These are phyloP conservation scores for Macrophomina phaseolina DNA, from an alignment of 2,329 filamentous ascomycete species.

Conservation along the genomic window DNA sequence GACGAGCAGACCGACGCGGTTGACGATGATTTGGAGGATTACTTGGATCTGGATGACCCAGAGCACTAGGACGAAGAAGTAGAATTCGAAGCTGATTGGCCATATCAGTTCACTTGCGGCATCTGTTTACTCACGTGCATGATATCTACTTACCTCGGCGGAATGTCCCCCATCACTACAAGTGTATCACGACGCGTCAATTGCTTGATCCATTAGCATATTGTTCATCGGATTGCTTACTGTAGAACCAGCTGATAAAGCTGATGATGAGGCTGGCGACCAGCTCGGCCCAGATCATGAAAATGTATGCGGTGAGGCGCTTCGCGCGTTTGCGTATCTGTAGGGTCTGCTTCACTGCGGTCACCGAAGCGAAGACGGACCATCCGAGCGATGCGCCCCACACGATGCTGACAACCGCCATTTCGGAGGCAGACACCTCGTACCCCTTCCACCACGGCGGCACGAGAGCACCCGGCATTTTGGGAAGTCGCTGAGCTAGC, in stretches of 20 bases:
- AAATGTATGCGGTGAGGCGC: constrained; percentile 38
- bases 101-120: background rate
- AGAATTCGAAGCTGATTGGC: constrained; percentile 29
- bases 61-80: constrained; percentile 36
- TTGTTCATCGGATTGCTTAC: constrained; percentile 34
- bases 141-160: constrained; percentile 35
- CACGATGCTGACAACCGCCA: constrained; percentile 7
- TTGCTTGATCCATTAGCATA: no score
- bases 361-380: background rate
- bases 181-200: no score
- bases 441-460: constrained; percentile 3
- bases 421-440: background rate
- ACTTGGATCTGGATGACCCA: constrained; percentile 52
- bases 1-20: constrained; percentile 37
- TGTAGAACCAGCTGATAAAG: constrained; percentile 49
- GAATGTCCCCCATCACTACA: constrained; percentile 34
- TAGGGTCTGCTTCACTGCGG: background rate
- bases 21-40: constrained; percentile 37
- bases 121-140: background rate
- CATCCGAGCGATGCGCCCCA: constrained; percentile 9
- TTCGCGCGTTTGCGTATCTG: background rate
- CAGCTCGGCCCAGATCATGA: constrained; percentile 55
- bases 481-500: background rate
- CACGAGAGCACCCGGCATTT: constrained; percentile 6
- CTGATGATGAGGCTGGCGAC: constrained; percentile 47